phyloP scores from a whole-genome alignment of 2,329 filamentous ascomycete species.

The Verticillium albo-atrum region DNA sequence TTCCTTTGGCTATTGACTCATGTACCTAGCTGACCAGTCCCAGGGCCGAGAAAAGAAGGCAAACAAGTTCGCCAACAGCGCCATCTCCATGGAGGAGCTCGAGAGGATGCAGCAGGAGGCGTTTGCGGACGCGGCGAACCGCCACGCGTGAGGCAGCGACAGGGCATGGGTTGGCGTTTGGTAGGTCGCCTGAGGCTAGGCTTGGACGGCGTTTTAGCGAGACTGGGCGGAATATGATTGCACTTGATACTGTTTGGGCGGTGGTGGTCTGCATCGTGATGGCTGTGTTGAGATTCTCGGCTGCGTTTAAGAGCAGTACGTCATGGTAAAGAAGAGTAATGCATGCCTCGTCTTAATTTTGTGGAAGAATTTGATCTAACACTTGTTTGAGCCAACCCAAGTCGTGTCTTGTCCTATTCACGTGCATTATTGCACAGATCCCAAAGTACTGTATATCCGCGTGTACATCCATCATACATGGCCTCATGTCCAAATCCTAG shows the following conservation, averaged over 20 bases:
- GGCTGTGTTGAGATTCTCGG: no score
- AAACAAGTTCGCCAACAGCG: conserved; percentile 94
- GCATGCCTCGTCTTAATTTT: no score
- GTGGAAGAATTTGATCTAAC: no score
- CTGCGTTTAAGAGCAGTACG: no score
- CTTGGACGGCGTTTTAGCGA: background rate
- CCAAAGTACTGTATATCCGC: background rate
- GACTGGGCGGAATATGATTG: background rate
- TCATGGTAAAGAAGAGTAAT: no score
- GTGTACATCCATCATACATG: background rate
- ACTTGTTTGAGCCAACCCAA: no score
- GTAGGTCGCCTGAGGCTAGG: conserved; percentile 6
- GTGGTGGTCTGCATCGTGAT: background rate
- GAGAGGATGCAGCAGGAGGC: conserved; percentile 86
- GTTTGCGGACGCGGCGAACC: conserved; percentile 51
- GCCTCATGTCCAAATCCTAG: background rate
- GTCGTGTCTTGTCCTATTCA: no score
- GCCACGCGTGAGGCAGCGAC: conserved; percentile 5
- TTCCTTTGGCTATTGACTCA: background rate
- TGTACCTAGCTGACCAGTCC: conserved; percentile 7
- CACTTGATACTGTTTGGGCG: background rate
- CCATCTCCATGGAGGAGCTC: conserved; percentile 85
- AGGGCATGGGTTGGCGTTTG: conserved; percentile 18
- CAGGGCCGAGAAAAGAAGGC: conserved; percentile 94
- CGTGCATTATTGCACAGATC: background rate